Evolutionary conservation across 192 early-diverging fungal species (phyloP), one percentile per base, ranked within the genome.

Genomic region (Coemansia sp.): DNA sequence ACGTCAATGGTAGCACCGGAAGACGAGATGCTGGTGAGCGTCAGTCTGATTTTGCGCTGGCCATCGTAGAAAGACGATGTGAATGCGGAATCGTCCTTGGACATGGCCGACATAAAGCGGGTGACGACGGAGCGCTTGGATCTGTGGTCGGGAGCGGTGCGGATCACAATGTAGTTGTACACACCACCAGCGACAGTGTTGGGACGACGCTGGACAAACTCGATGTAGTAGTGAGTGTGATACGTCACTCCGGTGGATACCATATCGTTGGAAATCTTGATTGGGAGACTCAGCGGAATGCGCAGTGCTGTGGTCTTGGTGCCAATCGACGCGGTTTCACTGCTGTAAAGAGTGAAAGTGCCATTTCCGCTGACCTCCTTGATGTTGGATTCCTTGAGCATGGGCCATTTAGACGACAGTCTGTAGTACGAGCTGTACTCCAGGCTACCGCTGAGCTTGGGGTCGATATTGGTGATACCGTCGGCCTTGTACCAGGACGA

Each of bases 181-280:
- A 55, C 17, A 5, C 29, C 29, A 30, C 52, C 52, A 20, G 2
- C 52, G 11, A 20, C 52, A 29, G 52, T 55, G 29, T 55, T 55
- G 22, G 52, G 22, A 20, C 52, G 52, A 55, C 52, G 52, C 22
- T 20, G 52, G 25, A 20, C 22, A 30, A 55, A 55, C 2, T 55
- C 52, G 29, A 55, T 28, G 22, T 55, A 55, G 52, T 55, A 55
- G 12, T 55, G 52, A 8, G 52, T 55, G 25, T 55, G 52, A 18
- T 55, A 55, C 3, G 52, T 55, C 22, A 20, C 22, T n/a, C 22
- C 22, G 11, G 18, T 55, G 11, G 52, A 55, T 14, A 55, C n/a
- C 3, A 30, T 2, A 30, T 55, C 52, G 22, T 55, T 20, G 11
- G 18, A 20, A 30, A 55, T 55, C 4, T 30, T 20, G 2, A 55